Percentiles rank a stretch among this genome's conserved stretches.
Evolutionary conservation across 257 asterid species (phyloP).

Genomic region (Fraxinus anomala): DNA sequence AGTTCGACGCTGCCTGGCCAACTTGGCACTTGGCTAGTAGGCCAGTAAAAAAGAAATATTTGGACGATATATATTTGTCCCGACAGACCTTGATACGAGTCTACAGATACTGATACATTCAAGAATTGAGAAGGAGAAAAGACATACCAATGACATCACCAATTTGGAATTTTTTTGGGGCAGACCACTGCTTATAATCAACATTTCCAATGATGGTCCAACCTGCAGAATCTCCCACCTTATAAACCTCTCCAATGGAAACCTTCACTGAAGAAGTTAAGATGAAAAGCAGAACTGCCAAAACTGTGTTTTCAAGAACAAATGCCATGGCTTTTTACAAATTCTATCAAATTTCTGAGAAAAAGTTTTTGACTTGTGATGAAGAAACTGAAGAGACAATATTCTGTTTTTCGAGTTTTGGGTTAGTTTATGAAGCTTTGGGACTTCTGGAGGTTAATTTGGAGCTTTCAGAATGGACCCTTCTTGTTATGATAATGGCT

Average conservation of each 20-base stretch:
- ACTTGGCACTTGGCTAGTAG: no score
- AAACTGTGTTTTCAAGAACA: constrained; percentile 23
- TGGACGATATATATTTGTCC: no score
- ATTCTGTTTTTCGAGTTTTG: constrained; percentile 6
- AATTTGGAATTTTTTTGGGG: constrained; percentile 50
- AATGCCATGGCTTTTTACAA: constrained; percentile 29
- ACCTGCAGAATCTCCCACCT: constrained; percentile 85
- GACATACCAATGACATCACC: constrained; percentile 65
- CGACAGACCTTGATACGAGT: no score
- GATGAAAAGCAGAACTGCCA: constrained; percentile 30
- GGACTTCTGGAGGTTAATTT: background rate
- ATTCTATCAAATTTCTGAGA: background rate
- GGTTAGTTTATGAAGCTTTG: background rate
- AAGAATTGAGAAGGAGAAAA: background rate
- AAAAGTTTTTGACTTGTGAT: background rate
- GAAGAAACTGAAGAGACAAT: constrained; percentile 7
- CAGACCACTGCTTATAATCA: constrained; percentile 75
- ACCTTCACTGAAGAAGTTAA: constrained; percentile 22
- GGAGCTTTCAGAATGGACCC: constrained; percentile 24
- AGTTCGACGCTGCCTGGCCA: no score
- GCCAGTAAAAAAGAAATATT: no score
- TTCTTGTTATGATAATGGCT: background rate
- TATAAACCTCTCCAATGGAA: constrained; percentile 47
- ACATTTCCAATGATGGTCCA: constrained; percentile 86
- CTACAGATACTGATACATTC: background rate